Evolutionary conservation across 2,329 filamentous ascomycete species (phyloP), one percentile per base, ranked within the genome.

Genomic region (Pleoardoris graminearum): DNA sequence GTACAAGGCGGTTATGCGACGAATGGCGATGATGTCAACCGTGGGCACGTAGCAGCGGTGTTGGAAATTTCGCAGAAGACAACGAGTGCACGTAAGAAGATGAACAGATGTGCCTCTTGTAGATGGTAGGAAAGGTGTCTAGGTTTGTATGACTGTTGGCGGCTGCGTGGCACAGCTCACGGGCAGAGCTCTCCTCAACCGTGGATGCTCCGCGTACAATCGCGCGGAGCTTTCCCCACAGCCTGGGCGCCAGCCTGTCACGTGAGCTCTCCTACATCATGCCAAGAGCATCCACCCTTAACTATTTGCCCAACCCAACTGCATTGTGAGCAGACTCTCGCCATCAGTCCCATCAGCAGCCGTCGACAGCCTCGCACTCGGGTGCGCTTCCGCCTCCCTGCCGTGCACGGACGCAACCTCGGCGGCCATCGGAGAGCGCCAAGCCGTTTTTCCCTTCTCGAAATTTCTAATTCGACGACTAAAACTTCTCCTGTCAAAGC

Each of bases 401-500:
- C 11, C 29, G 42, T 17, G 42, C 42, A 45, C 42, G 35, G 42
- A 35, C 42, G 42, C 29, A 16, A 45, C 42, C 29, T 45, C 27
- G 42, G 42, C 35, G 37, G n/a, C 16, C 35, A 16, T 48, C 33
- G 45, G 16, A n/a, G 7, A n/a, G 16, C 21, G 48, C 48, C 39
- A 50, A 44, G 38, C 19, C 44, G 21, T 21, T 16, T 48, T 48
- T 21, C 44, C 33, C 44, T 50, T 47, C 53, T 62, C 60, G 65
- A 66, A 68, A 53, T 57, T 66, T 67, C 64, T 60, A 50, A 43
- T 53, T 35, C 38, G 30, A 55, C 52, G 41, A 61, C 50, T 43
- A 46, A 57, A 59, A 57, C 62, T 55, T 59, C 59, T 48, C 57
- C 51, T 48, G 59, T 66, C 62, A 50, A 62, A 65, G 63, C 66